A percentile compares a stretch with the other conserved stretches of the same genome.
Evolutionary conservation across 1,284 basidiomycete species (phyloP).

Genomic region (Leccinum griseonigrum): DNA sequence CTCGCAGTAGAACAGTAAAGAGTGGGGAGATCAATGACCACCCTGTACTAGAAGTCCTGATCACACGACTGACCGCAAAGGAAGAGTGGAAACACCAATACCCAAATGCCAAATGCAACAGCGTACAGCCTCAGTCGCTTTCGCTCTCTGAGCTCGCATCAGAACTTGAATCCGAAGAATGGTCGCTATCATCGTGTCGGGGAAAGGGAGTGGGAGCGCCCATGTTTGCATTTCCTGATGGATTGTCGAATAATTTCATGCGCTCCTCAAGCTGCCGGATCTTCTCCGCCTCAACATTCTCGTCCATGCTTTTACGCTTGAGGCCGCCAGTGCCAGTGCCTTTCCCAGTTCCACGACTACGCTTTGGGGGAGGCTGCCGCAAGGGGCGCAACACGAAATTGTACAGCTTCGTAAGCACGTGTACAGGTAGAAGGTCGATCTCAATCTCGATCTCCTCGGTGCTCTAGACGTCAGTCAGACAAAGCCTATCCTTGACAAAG

Average conservation of each 20-base stretch:
- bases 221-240: slow-evolving; percentile 37
- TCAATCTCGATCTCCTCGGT: slow-evolving; percentile 97
- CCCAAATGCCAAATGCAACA: slow-evolving; percentile 6
- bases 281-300: slow-evolving; percentile 85
- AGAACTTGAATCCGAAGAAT: slow-evolving; percentile 74
- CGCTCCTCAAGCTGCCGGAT: slow-evolving; percentile 84
- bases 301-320: slow-evolving; percentile 90
- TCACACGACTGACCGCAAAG: slow-evolving; percentile 13
- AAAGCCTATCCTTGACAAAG: slow-evolving; percentile 2
- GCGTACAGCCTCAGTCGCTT: slow-evolving; percentile 56
- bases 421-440: slow-evolving; percentile 83
- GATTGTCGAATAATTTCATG: slow-evolving; percentile 71
- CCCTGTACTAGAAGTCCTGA: slow-evolving; percentile 22
- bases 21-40: slow-evolving; percentile 15
- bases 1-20: slow-evolving; percentile 19
- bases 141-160: slow-evolving; percentile 80
- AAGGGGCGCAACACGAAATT: slow-evolving; percentile 86
- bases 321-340: slow-evolving; percentile 83
- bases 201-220: slow-evolving; percentile 35
- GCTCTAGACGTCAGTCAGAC: slow-evolving; percentile 50
- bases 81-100: slow-evolving; percentile 15
- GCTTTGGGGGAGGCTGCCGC: slow-evolving; percentile 57
- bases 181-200: slow-evolving; percentile 59
- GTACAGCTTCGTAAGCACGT: slow-evolving; percentile 87
- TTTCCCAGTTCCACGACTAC: slow-evolving; percentile 62